Conservation (phyloP, 2,329 filamentous ascomycete species). For the Aureobasidium namibiae region DNA sequence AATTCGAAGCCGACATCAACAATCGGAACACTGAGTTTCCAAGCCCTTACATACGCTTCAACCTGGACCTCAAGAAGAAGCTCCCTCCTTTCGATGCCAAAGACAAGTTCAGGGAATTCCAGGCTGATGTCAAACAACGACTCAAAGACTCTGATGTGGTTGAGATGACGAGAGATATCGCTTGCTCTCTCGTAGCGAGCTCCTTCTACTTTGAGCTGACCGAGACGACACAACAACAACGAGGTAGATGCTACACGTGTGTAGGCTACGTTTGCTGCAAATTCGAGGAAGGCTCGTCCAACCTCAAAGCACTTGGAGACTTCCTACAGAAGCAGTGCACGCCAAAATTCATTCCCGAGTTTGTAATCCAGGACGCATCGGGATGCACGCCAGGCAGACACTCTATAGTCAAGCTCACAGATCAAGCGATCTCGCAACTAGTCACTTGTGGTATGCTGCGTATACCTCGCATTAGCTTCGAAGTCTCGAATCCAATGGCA, state of each 20-base stretch:
- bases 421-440: neutral
- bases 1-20: conserved; percentile 24
- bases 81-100: conserved; percentile 28
- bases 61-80: conserved; percentile 23
- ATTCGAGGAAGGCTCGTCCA: conserved; percentile 1
- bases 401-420: neutral
- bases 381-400: neutral
- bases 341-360: neutral
- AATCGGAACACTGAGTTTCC: neutral
- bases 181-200: conserved; percentile 29
- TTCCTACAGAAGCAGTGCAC: neutral
- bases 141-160: conserved; percentile 23
- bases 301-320: neutral
- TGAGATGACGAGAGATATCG: conserved; percentile 25
- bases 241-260: neutral
- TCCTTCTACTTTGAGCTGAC: conserved; percentile 30
- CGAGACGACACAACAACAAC: neutral
- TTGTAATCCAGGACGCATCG: neutral
- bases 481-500: neutral
- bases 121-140: conserved; percentile 25
- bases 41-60: conserved; percentile 27
- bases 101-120: conserved; percentile 24
- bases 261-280: neutral
- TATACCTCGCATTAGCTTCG: neutral
- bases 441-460: neutral